Percentiles rank a stretch among this genome's conserved stretches.
phyloP scores from a whole-genome alignment of 2,329 filamentous ascomycete species.

The Seiridium unicorne region DNA sequence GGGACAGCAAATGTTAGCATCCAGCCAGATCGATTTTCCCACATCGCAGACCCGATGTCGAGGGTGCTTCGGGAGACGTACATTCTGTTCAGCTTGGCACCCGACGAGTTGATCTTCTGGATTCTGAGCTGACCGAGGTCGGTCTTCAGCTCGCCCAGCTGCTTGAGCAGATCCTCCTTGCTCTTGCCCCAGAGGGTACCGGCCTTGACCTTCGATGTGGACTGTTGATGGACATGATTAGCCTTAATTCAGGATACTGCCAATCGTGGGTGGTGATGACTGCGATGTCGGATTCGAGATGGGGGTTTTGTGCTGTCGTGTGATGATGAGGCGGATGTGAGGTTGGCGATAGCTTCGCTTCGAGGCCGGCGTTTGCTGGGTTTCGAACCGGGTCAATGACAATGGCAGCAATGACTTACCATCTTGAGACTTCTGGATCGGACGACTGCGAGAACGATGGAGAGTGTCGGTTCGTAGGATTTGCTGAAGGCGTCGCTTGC shows the following conservation, averaged over 20 bases:
- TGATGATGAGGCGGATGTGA: not conserved
- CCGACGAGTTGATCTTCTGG: conserved; percentile 95
- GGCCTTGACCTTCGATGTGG: conserved; percentile 81
- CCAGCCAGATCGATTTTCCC: conserved; percentile 9
- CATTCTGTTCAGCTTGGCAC: conserved; percentile 97
- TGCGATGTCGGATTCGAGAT: not conserved
- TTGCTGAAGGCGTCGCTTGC: conserved; percentile 5
- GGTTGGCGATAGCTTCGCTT: not conserved
- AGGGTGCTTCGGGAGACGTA: conserved; percentile 47
- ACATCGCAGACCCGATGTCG: not conserved
- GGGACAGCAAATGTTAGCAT: conserved; percentile 14
- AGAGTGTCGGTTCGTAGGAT: conserved; percentile 5
- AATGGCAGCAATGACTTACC: conserved; percentile 7
- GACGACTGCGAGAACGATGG: not conserved
- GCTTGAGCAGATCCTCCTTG: conserved; percentile 97
- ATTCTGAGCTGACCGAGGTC: conserved; percentile 96
- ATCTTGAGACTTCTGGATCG: conserved; percentile 5
- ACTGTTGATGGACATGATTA: conserved; percentile 36
- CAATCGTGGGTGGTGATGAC: not conserved
- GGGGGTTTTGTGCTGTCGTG: not conserved
- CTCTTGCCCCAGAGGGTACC: conserved; percentile 97
- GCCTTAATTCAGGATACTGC: conserved; percentile 3
- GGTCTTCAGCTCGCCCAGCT: conserved; percentile 91
- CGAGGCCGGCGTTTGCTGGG: not conserved
- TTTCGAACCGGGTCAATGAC: not conserved